A percentile compares a stretch with the other conserved stretches of the same genome.
Evolutionary conservation across 2,329 filamentous ascomycete species (phyloP).

Genomic region (Pezicula neosporulosa): DNA sequence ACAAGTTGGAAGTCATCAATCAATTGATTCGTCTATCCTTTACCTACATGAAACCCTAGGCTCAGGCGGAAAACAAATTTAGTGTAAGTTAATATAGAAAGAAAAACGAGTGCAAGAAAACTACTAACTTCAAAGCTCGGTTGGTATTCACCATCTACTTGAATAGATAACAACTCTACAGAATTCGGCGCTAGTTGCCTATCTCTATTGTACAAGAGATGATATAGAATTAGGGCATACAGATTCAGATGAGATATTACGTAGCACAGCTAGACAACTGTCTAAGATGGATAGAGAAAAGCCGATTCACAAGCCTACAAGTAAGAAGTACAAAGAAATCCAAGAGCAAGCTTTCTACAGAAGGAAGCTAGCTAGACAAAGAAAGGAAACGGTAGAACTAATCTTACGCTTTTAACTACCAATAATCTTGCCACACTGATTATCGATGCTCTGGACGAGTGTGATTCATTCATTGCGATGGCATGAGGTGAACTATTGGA

Average conservation of each 20-base stretch:
- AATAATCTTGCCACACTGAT: slow-evolving; percentile 5
- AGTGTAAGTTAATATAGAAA: slow-evolving; percentile 10
- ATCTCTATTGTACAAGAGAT: slow-evolving; percentile 27
- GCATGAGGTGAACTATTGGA: slow-evolving; percentile 4
- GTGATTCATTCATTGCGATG: slow-evolving; percentile 1
- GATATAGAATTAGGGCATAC: slow-evolving; percentile 18
- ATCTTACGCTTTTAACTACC: slow-evolving; percentile 1
- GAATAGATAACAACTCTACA: too few species aligned
- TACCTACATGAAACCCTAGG: slow-evolving; percentile 28
- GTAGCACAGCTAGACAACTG: slow-evolving; percentile 20
- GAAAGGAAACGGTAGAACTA: slow-evolving; percentile 1
- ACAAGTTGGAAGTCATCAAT: slow-evolving; percentile 22
- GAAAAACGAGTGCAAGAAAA: too few species aligned
- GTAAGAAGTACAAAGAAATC: too few species aligned
- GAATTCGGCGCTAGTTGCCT: slow-evolving; percentile 11
- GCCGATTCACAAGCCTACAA: neutral
- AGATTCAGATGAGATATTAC: slow-evolving; percentile 17
- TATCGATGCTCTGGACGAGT: slow-evolving; percentile 13
- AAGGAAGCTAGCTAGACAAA: slow-evolving; percentile 1
- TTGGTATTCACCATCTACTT: slow-evolving; percentile 4
- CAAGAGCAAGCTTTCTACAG: neutral
- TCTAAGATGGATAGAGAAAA: slow-evolving; percentile 1
- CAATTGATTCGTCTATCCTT: slow-evolving; percentile 24
- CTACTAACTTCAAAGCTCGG: too few species aligned
- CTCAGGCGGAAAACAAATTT: slow-evolving; percentile 28